These are phyloP conservation scores for Heliamphora exappendiculata DNA, from an alignment of 148 eudicot species.

Conservation along the genomic window DNA sequence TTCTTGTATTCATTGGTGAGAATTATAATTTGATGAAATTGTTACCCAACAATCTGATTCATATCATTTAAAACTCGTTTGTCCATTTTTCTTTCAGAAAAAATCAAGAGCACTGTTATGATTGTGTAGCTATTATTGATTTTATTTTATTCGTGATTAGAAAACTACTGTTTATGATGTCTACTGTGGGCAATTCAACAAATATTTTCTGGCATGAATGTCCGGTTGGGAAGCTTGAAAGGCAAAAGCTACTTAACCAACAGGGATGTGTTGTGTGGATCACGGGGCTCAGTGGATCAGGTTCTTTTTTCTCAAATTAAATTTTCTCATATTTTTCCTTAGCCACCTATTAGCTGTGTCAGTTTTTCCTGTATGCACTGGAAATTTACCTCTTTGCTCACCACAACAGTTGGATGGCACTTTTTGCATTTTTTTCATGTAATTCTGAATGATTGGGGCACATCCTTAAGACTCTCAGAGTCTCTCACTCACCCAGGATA, in stretches of 20 bases:
- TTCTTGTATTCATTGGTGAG: neutral
- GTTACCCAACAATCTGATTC: neutral
- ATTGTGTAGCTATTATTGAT: neutral
- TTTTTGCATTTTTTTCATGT: too few relatives aligned
- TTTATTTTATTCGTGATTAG: slow-evolving; percentile 13
- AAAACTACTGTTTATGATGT: slow-evolving; percentile 35
- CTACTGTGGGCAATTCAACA: slow-evolving; percentile 61
- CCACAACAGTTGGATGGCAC: too few relatives aligned
- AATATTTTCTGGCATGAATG: slow-evolving; percentile 93
- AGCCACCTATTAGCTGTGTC: neutral
- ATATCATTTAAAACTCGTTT: neutral
- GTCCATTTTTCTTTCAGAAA: neutral
- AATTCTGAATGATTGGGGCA: too few relatives aligned
- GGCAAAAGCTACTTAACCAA: slow-evolving; percentile 77
- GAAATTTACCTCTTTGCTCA: too few relatives aligned
- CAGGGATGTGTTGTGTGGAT: slow-evolving; percentile 91
- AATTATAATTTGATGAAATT: neutral
- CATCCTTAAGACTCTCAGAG: too few relatives aligned
- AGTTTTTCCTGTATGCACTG: too few relatives aligned
- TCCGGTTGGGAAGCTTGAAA: slow-evolving; percentile 56
- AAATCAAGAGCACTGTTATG: neutral
- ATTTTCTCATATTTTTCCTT: neutral
- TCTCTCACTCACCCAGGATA: too few relatives aligned
- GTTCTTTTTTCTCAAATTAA: slow-evolving; percentile 21
- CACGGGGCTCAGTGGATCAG: slow-evolving; percentile 97